These are phyloP conservation scores for Arthrobotrys musiformis DNA, from an alignment of 2,329 filamentous ascomycete genomes.

Conservation along the genomic window DNA sequence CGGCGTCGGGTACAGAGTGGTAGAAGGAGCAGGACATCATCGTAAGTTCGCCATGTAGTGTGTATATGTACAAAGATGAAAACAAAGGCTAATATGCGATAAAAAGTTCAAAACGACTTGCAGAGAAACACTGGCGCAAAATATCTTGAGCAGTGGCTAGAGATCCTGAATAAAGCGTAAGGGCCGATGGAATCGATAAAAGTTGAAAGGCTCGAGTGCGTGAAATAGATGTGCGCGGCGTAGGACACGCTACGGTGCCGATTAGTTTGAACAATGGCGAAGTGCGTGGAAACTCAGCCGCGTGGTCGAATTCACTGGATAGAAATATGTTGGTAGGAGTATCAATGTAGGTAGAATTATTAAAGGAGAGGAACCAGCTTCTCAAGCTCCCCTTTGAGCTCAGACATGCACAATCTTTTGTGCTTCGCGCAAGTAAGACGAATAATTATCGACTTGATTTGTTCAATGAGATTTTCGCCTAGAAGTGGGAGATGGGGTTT, in stretches of 20 bases:
- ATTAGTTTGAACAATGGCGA: not conserved
- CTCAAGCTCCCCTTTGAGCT: slow-evolving; percentile 36
- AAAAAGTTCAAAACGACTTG: slow-evolving; percentile 42
- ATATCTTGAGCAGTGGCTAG: slow-evolving; percentile 35
- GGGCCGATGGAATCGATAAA: not conserved
- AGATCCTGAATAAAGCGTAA: not conserved
- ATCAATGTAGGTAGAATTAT: not conserved
- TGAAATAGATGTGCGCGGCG: not conserved
- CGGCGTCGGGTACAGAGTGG: slow-evolving; percentile 34
- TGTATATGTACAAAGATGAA: not conserved
- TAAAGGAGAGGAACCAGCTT: not conserved
- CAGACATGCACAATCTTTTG: slow-evolving; percentile 24
- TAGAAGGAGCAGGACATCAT: slow-evolving; percentile 40
- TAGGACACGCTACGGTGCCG: not conserved
- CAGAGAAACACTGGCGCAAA: slow-evolving; percentile 13
- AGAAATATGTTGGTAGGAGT: not conserved
- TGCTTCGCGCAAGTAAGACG: slow-evolving; percentile 30
- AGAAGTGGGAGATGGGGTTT: not conserved
- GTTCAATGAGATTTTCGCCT: not conserved
- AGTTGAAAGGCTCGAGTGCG: not conserved
- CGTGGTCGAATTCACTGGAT: no score
- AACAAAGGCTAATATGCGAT: not conserved
- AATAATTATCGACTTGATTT: slow-evolving; percentile 25
- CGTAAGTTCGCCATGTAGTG: not conserved
- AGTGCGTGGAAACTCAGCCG: not conserved